A percentile compares a stretch with the other conserved stretches of the same genome.
These are phyloP conservation scores for Dipteronia dyeriana DNA, from an alignment of 345 rosid genomes.

Conservation along the genomic window DNA sequence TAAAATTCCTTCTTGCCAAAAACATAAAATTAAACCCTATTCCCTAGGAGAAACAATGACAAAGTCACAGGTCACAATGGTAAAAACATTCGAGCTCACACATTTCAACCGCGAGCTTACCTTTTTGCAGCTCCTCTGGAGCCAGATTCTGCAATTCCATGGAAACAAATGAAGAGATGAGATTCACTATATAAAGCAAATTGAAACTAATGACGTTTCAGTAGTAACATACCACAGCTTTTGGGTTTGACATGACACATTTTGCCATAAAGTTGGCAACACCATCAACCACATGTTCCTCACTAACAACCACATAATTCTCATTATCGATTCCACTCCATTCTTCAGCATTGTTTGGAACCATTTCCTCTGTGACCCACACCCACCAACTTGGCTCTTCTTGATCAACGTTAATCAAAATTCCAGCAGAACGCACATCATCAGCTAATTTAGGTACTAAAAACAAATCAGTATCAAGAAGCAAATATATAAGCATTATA, in stretches of 20 bases:
- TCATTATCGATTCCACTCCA: constrained; percentile 78
- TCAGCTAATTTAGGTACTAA: constrained; percentile 39
- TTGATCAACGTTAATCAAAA: constrained; percentile 61
- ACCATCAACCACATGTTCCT: constrained; percentile 88
- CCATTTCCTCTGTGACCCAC: constrained; percentile 91
- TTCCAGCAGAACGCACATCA: constrained; percentile 67
- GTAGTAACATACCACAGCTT: constrained; percentile 52
- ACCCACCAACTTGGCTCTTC: constrained; percentile 98
- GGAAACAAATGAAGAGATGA: constrained; percentile 26
- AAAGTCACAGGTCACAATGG: background rate
- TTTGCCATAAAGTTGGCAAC: constrained; percentile 94
- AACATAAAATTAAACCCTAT: background rate
- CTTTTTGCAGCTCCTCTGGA: constrained; percentile 82
- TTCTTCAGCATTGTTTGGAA: constrained; percentile 73
- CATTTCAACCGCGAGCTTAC: constrained; percentile 39
- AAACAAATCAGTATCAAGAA: constrained; percentile 5
- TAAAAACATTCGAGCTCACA: no score
- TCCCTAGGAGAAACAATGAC: background rate
- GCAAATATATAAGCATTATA: background rate
- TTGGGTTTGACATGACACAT: constrained; percentile 81
- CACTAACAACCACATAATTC: constrained; percentile 64
- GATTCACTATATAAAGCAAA: background rate
- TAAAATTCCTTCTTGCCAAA: background rate
- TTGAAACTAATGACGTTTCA: background rate
- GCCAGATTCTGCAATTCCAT: constrained; percentile 63